These are phyloP conservation scores for Aspergillus steynii DNA, from an alignment of 495 filamentous ascomycete species.

Conservation along the genomic window DNA sequence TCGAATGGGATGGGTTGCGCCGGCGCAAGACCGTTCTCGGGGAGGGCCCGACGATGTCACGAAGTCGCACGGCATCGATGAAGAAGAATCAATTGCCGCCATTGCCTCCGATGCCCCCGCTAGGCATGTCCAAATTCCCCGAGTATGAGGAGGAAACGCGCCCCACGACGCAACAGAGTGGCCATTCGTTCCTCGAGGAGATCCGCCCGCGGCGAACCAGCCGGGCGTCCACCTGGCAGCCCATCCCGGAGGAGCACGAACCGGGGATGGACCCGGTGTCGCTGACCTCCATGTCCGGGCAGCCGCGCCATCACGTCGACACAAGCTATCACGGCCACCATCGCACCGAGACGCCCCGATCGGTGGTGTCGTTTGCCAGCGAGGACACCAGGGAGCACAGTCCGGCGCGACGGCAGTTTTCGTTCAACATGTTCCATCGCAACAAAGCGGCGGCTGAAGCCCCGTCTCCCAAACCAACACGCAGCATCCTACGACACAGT, in stretches of 20 bases:
- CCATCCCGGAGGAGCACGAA: constrained; percentile 36
- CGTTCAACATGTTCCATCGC: constrained; percentile 81
- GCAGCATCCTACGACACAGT: constrained; percentile 46
- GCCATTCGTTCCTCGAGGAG: constrained; percentile 54
- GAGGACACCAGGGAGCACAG: neutral
- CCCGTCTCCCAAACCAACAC: constrained; percentile 29
- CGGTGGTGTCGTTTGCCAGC: constrained; percentile 22
- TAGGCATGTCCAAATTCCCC: constrained; percentile 88
- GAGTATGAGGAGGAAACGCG: constrained; percentile 35
- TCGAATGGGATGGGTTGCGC: constrained; percentile 93
- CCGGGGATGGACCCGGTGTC: constrained; percentile 25
- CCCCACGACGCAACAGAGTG: constrained; percentile 34
- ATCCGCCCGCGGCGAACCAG: constrained; percentile 54
- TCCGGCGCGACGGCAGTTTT: constrained; percentile 74
- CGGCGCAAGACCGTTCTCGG: constrained; percentile 73
- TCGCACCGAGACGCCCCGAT: constrained; percentile 36
- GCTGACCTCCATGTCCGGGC: constrained; percentile 8
- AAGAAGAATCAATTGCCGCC: constrained; percentile 32
- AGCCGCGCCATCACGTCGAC: constrained; percentile 40
- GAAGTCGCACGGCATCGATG: constrained; percentile 29
- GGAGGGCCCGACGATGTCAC: constrained; percentile 43
- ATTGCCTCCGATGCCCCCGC: constrained; percentile 63
- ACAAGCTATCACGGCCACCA: constrained; percentile 39
- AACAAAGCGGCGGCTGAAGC: constrained; percentile 27
- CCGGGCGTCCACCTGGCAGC: constrained; percentile 27